Conservation (phyloP, 495 filamentous ascomycete species). For the Aspergillus panamensis region DNA sequence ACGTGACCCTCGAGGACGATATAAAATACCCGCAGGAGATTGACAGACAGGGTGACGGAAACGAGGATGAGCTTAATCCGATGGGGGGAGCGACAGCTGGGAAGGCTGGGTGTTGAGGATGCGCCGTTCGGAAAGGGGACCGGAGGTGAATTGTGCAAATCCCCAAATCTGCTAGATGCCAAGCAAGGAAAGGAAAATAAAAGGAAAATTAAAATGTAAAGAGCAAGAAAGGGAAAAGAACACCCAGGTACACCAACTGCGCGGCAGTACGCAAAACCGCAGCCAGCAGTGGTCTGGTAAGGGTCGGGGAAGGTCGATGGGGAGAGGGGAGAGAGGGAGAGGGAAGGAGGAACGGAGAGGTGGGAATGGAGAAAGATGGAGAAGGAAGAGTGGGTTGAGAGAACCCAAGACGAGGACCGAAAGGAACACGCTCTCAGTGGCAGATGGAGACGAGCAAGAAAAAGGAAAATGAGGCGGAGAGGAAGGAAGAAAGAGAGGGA, state of each 20-base stretch:
- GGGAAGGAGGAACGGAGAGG: slow-evolving; percentile 22
- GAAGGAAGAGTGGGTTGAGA: slow-evolving; percentile 7
- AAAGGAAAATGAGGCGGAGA: slow-evolving; percentile 21
- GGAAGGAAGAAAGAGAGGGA: slow-evolving; percentile 11
- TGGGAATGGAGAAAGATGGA: slow-evolving; percentile 18
- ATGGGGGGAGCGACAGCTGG: not conserved
- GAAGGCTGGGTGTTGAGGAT: slow-evolving; percentile 22
- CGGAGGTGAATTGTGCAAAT: slow-evolving; percentile 2
- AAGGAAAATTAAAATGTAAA: slow-evolving; percentile 14
- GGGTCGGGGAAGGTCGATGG: slow-evolving; percentile 5
- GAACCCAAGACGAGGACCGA: not conserved
- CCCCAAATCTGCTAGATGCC: slow-evolving; percentile 1
- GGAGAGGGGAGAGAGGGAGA: slow-evolving; percentile 9
- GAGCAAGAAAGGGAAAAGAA: slow-evolving; percentile 17
- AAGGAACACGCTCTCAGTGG: not conserved
- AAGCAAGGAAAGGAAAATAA: slow-evolving; percentile 10
- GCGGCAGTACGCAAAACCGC: slow-evolving; percentile 28
- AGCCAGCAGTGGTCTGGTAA: slow-evolving; percentile 19
- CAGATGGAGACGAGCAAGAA: slow-evolving; percentile 2
- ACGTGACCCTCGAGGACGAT: slow-evolving; percentile 4
- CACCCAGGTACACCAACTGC: slow-evolving; percentile 29
- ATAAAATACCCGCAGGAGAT: not conserved
- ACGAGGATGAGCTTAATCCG: not conserved
- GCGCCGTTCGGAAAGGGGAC: slow-evolving; percentile 25
- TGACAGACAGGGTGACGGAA: slow-evolving; percentile 11